Evolutionary conservation across 1,284 basidiomycete species (phyloP), one percentile per base, ranked within the genome.

Genomic region (Rugosomyces carneus): DNA sequence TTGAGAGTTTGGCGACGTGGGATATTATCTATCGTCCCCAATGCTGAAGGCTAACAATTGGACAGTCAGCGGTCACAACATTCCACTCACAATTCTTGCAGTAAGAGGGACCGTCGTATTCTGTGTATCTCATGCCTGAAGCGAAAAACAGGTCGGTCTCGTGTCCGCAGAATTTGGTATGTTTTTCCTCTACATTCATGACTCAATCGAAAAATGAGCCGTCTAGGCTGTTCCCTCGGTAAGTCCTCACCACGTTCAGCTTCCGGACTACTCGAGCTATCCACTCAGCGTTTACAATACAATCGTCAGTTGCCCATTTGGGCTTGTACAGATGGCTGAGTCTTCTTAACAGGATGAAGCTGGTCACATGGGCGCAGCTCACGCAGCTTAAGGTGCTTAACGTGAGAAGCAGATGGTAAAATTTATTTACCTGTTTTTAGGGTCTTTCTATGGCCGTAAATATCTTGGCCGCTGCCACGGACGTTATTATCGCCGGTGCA

Each of bases 381-480:
- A 57, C 53, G 13, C 52, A 61, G 45, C 59, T 78, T 24, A 76
- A 73, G 67, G 76, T 72, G 45, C 9, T 5, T 31, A 24, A 39
- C 23, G 31, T n/a, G 48, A 18, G 38, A 37, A 29, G 19, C 19
- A 16, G 19, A 36, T 24, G 32, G 21, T 40, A n/a, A 16, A 15
- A 2, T 40, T 42, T 10, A 43, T 23, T 41, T 38, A 16, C 44
- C 38, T 21, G 16, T 44, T 19, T 39, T 6, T 47, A 77, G 76
- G 68, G 68, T 13, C 64, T 78, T 29, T 79, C 76, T 1, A 76
- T 77, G 66, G 65, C 73, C 37, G 73, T 79, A 39, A 80, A 79
- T 52, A 65, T 72, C 3, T 58, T 79, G 21, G 75, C 73, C 2
- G 76, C 72, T 3, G 66, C 66, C 7, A 63, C 70, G 5, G 76